Base-by-base conservation (phyloP, 768 basidiomycete genomes). In the Suillus subalutaceus region DNA sequence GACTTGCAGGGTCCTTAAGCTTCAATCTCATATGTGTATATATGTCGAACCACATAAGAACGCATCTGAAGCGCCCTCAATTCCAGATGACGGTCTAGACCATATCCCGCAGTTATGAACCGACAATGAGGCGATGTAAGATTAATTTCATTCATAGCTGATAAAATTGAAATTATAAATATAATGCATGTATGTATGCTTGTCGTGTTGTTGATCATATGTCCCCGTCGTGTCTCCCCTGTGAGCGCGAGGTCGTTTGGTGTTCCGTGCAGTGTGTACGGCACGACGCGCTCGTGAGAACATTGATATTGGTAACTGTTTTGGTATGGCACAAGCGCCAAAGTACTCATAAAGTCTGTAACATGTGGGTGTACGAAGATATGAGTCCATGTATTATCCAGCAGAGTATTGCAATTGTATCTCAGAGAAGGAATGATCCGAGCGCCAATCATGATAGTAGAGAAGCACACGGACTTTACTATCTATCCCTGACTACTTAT, bases 61-160 rank as follows among this genome's bases (percentile, higher is more conserved):
- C 26, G 26, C 4, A 32, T 32, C 32, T 3, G 3, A 32, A 32
- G 32, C 32, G 32, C 32, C 32, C 32, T 35, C 4, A 5, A 43
- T 43, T 18, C 41, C 38, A 40, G 38, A 40, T 13, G 38, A 40
- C 26, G 26, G 41, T 37, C 56, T 23, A 37, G 57, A 15, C 15
- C 7, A 53, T 16, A 38, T 26, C 15, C 37, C n/a, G 15, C 57
- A n/a, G n/a, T 4, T 40, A 0, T 4, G 40, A 41, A 16, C 40
- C 58, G 40, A 30, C 40, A 41, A 59, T 10, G 58, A 60, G 58
- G 58, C 3, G 5, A 7, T 18, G 6, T 43, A 59, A 59, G 16
- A 60, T 60, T 26, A 60, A 60, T 41, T 60, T 60, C 40, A 60
- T 60, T 41, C 16, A 40, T 58, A 38, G 23, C 35, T 35, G 32